phyloP scores from a whole-genome alignment of 495 filamentous ascomycete genomes.

The Xylaria scruposa region DNA sequence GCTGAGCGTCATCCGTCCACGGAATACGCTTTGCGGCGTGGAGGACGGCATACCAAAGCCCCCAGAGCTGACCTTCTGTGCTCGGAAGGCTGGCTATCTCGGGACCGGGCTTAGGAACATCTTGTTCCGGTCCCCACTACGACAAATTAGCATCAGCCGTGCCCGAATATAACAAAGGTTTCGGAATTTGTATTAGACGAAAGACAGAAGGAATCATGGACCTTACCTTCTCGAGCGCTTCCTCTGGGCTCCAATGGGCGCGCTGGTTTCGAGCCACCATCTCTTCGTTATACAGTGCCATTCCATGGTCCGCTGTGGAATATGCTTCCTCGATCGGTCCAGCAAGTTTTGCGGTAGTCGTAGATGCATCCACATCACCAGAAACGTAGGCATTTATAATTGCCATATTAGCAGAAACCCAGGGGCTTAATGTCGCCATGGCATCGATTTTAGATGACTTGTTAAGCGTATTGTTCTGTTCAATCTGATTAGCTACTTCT shows the following conservation, averaged over 20 bases:
- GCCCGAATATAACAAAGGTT: background rate
- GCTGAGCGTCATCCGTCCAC: slow-evolving; percentile 20
- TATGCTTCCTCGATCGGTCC: slow-evolving; percentile 22
- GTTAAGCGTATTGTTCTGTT: background rate
- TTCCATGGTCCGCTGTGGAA: slow-evolving; percentile 22
- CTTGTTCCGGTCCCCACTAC: background rate
- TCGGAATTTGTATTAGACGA: background rate
- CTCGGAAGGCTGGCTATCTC: background rate
- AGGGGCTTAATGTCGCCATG: background rate
- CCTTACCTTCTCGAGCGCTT: slow-evolving; percentile 10
- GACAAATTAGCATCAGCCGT: background rate
- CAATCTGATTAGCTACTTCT: background rate
- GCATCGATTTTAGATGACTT: background rate
- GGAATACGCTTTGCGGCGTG: slow-evolving; percentile 30
- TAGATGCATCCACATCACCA: slow-evolving; percentile 1
- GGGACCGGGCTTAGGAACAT: background rate
- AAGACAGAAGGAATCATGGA: background rate
- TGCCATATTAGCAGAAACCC: background rate
- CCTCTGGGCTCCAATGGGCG: slow-evolving; percentile 3
- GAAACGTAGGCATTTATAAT: background rate
- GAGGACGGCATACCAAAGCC: slow-evolving; percentile 25
- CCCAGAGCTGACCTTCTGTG: slow-evolving; percentile 14
- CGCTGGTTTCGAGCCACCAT: slow-evolving; percentile 19
- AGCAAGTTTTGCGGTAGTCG: slow-evolving; percentile 9
- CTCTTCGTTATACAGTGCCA: background rate